Evolutionary conservation across 495 filamentous ascomycete genomes (phyloP).

Genomic region (Amniculicola lignicola): DNA sequence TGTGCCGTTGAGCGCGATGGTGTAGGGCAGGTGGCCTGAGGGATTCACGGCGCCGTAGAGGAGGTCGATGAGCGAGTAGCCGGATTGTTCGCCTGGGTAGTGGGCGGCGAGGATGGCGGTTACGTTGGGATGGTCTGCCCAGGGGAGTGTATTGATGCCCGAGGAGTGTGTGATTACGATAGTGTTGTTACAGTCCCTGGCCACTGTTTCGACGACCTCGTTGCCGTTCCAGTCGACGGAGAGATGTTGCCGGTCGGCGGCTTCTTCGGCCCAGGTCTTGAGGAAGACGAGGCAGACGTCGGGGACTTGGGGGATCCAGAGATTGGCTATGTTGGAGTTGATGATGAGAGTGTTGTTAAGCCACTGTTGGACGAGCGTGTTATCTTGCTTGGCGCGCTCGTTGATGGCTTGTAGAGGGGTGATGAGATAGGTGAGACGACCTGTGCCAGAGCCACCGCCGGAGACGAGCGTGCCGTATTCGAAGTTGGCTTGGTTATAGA

Average conservation of each 20-base stretch:
- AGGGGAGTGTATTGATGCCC: conserved; percentile 34
- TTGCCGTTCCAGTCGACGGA: conserved; percentile 47
- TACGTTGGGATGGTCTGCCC: conserved; percentile 38
- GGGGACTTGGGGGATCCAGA: conserved; percentile 29
- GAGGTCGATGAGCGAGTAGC: conserved; percentile 25
- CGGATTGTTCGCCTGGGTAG: conserved; percentile 36
- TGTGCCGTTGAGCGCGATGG: conserved; percentile 21
- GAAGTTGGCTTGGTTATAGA: conserved; percentile 38
- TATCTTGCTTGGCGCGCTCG: conserved; percentile 6
- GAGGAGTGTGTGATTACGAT: conserved; percentile 36
- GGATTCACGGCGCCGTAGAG: conserved; percentile 30
- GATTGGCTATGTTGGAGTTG: conserved; percentile 30
- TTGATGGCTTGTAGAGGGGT: conserved; percentile 51
- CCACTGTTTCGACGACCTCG: conserved; percentile 34
- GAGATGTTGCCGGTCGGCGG: conserved; percentile 45
- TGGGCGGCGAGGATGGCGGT: conserved; percentile 40
- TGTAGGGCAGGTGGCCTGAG: conserved; percentile 34
- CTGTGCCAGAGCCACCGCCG: conserved; percentile 17
- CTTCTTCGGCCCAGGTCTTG: conserved; percentile 56
- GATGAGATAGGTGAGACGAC: conserved; percentile 15
- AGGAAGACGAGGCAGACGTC: conserved; percentile 55
- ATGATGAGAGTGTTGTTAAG: conserved; percentile 45
- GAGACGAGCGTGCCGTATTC: conserved; percentile 55
- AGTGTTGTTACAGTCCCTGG: conserved; percentile 36
- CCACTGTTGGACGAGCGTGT: conserved; percentile 31